Percentiles rank a stretch among this genome's conserved stretches.
Conservation (phyloP, 2,329 filamentous ascomycete species). For the Pyrenochaeta sp. region DNA sequence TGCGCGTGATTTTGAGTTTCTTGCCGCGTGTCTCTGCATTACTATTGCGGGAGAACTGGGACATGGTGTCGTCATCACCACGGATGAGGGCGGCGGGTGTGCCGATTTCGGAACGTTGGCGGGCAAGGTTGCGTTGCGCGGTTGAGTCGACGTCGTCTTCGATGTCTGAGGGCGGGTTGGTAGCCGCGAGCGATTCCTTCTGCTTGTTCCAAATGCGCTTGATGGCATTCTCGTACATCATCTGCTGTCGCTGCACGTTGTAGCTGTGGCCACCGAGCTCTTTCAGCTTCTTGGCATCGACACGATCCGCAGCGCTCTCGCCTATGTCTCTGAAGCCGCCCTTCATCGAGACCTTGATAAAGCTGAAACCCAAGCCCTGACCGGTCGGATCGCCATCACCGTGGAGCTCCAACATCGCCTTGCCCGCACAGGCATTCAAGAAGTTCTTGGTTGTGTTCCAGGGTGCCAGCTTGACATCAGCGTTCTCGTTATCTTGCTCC, state of each 20-base stretch:
- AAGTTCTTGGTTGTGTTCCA: constrained; percentile 99
- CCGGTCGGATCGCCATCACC: constrained; percentile 95
- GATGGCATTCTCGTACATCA: constrained; percentile 90
- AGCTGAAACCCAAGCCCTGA: constrained; percentile 92
- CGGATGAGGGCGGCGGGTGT: constrained; percentile 62
- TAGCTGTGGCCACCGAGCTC: constrained; percentile 89
- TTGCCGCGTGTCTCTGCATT: constrained; percentile 70
- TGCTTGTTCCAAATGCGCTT: constrained; percentile 92
- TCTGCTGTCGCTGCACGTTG: constrained; percentile 94
- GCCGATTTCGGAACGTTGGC: constrained; percentile 68
- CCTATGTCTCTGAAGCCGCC: constrained; percentile 92
- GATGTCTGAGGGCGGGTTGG: constrained; percentile 76
- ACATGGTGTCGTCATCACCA: constrained; percentile 74
- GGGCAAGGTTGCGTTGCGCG: constrained; percentile 52
- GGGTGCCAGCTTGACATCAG: constrained; percentile 89
- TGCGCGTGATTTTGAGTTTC: constrained; percentile 76
- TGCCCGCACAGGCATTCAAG: constrained; percentile 88
- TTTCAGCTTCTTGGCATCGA: constrained; percentile 77
- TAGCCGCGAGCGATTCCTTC: constrained; percentile 77
- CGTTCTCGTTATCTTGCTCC: constrained; percentile 72
- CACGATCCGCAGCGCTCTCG: constrained; percentile 85
- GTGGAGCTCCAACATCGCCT: constrained; percentile 95
- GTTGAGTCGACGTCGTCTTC: constrained; percentile 69
- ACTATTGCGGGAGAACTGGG: constrained; percentile 59
- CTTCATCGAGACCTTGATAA: constrained; percentile 98